A percentile compares a stretch with the other conserved stretches of the same genome.
phyloP scores from a whole-genome alignment of 1,284 basidiomycete species.

The Pseudozyma thailandica region DNA sequence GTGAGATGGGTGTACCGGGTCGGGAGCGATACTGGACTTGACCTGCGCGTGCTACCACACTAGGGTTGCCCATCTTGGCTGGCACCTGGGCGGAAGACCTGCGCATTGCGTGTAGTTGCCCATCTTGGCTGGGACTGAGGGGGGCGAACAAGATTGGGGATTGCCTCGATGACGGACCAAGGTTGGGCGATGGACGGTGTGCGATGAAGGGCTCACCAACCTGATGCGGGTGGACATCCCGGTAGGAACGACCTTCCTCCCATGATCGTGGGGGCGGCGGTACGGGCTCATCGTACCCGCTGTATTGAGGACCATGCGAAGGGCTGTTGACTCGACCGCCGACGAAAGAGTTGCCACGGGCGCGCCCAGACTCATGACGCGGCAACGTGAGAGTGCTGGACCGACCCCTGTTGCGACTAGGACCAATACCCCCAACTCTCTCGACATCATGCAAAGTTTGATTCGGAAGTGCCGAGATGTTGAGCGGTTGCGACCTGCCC shows the following conservation, averaged over 20 bases:
- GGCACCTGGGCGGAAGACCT: conserved; percentile 7
- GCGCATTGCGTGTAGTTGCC: conserved; percentile 4
- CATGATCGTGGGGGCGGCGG: conserved; percentile 34
- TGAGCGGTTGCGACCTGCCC: conserved; percentile 23
- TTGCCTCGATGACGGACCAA: conserved; percentile 17
- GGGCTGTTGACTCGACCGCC: conserved; percentile 21
- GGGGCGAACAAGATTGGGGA: conserved; percentile 53
- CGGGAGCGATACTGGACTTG: conserved; percentile 22
- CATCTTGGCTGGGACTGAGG: conserved; percentile 32
- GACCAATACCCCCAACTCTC: conserved; percentile 30
- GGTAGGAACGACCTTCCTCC: conserved; percentile 21
- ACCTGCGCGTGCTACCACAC: conserved; percentile 12
- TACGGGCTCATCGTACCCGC: conserved; percentile 20
- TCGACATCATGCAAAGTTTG: conserved; percentile 19
- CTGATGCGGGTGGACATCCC: conserved; percentile 11
- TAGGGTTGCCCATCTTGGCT: conserved; percentile 8
- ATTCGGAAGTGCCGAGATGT: conserved; percentile 17
- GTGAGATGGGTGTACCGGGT: conserved; percentile 50
- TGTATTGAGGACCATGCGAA: conserved; percentile 6
- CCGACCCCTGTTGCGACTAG: conserved; percentile 42
- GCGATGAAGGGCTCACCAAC: conserved; percentile 6
- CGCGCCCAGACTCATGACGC: conserved; percentile 17
- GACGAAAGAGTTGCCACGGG: conserved; percentile 25
- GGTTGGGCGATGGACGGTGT: conserved; percentile 16
- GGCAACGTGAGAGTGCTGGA: conserved; percentile 46